Percentiles rank a stretch among this genome's conserved stretches.
Conservation (phyloP, 1,284 basidiomycete species). For the Vanrija sp. region DNA sequence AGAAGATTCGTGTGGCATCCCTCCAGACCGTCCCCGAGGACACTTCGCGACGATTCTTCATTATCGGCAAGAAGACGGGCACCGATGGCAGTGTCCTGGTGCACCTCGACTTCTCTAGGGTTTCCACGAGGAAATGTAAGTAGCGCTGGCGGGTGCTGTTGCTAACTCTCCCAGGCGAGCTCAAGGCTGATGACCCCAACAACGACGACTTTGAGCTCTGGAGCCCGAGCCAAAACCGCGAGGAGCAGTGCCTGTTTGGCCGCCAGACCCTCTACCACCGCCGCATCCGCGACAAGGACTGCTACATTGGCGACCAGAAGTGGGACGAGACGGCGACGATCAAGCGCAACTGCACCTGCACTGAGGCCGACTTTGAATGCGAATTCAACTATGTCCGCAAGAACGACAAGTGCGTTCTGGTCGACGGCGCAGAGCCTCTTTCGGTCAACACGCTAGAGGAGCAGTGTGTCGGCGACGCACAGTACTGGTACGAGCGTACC, state of each 20-base stretch:
- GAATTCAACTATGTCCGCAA: slow-evolving; percentile 79
- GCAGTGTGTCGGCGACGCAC: slow-evolving; percentile 51
- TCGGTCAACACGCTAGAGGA: slow-evolving; percentile 53
- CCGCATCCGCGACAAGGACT: slow-evolving; percentile 71
- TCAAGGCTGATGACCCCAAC: slow-evolving; percentile 65
- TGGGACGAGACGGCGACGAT: slow-evolving; percentile 55
- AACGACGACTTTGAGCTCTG: slow-evolving; percentile 91
- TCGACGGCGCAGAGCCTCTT: slow-evolving; percentile 62
- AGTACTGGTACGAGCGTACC: slow-evolving; percentile 80
- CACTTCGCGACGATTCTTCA: slow-evolving; percentile 83
- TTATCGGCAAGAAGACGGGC: slow-evolving; percentile 65
- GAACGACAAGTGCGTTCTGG: slow-evolving; percentile 66
- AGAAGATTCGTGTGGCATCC: slow-evolving; percentile 67
- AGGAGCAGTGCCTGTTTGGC: slow-evolving; percentile 77
- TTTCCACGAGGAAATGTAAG: slow-evolving; percentile 72
- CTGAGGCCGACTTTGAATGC: slow-evolving; percentile 79
- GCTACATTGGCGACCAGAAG: slow-evolving; percentile 68
- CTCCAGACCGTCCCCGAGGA: slow-evolving; percentile 89
- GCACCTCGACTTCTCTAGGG: slow-evolving; percentile 81
- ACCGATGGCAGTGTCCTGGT: slow-evolving; percentile 63
- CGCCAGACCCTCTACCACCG: slow-evolving; percentile 84
- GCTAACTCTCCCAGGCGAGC: slow-evolving; percentile 55
- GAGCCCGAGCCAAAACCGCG: slow-evolving; percentile 80
- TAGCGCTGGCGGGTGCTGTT: background rate
- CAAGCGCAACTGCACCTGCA: slow-evolving; percentile 70